A percentile compares a stretch with the other conserved stretches of the same genome.
Evolutionary conservation across 1,284 basidiomycete genomes (phyloP).

Genomic region (Lentinula novae-zelandiae): DNA sequence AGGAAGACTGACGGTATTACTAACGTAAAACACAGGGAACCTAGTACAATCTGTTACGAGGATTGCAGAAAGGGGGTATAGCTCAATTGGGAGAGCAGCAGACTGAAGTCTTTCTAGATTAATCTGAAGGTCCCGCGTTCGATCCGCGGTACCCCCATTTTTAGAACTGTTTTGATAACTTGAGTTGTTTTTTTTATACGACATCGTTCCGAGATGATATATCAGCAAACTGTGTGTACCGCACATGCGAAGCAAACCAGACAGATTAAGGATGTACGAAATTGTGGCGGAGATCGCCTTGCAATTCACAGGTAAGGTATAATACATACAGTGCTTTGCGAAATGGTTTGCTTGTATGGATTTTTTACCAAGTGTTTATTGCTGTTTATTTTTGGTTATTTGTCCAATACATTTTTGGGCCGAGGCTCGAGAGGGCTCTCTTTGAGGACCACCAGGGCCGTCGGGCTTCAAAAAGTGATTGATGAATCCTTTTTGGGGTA

Average conservation of each 20-base stretch:
- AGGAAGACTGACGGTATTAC: no score
- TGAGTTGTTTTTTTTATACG: neutral
- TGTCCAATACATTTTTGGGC: no score
- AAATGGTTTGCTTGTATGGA: no score
- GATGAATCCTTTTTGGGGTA: no score
- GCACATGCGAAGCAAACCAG: neutral
- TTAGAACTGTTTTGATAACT: neutral
- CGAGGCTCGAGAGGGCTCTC: no score
- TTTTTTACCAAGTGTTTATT: no score
- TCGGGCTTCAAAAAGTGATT: no score
- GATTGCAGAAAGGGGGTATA: conserved; percentile 1
- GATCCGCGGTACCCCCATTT: conserved; percentile 11
- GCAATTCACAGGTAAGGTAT: neutral
- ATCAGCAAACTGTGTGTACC: neutral
- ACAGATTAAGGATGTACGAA: neutral
- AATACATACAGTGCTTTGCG: no score
- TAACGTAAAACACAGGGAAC: neutral
- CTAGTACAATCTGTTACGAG: neutral
- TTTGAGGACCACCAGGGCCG: no score
- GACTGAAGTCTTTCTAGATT: neutral
- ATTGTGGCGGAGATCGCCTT: neutral
- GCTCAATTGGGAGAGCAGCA: conserved; percentile 11
- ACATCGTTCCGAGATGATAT: neutral
- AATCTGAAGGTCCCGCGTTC: conserved; percentile 11
- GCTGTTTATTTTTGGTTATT: no score